Conservation (phyloP, 352 stramenopile species). For the Globisporangium barbulae region DNA sequence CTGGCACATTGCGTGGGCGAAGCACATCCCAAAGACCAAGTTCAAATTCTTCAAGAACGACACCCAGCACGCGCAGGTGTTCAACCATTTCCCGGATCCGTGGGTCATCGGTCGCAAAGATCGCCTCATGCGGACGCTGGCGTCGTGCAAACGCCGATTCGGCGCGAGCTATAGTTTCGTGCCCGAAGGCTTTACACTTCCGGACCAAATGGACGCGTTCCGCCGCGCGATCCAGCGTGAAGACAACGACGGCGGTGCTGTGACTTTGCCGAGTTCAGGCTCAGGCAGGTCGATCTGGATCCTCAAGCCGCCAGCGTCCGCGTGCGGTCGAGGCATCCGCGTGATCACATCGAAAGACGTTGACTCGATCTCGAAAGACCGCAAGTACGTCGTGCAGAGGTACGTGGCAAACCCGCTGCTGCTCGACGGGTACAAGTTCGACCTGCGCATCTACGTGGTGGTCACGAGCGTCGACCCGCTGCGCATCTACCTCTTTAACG, state of each 20-base stretch:
- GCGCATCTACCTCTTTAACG: conserved; percentile 82
- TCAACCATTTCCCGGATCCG: conserved; percentile 89
- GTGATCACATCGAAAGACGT: conserved; percentile 50
- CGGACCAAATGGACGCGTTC: conserved; percentile 63
- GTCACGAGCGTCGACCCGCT: conserved; percentile 86
- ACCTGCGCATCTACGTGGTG: conserved; percentile 87
- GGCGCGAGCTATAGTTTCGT: conserved; percentile 70
- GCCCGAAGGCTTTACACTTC: conserved; percentile 82
- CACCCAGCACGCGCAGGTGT: conserved; percentile 49
- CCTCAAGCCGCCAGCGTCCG: conserved; percentile 82
- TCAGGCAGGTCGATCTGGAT: conserved; percentile 71
- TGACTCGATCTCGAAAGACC: conserved; percentile 22
- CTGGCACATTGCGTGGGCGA: conserved; percentile 67
- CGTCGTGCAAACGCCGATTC: conserved; percentile 52
- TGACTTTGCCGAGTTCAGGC: neutral
- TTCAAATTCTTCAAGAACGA: conserved; percentile 47
- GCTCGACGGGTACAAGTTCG: conserved; percentile 88
- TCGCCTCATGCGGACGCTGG: conserved; percentile 76
- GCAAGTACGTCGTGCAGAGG: conserved; percentile 69
- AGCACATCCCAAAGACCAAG: conserved; percentile 60
- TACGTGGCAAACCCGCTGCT: conserved; percentile 76
- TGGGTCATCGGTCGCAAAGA: conserved; percentile 91
- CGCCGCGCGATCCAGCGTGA: conserved; percentile 44
- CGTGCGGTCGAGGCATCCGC: conserved; percentile 85
- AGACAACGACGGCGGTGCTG: conserved; percentile 1